Percentiles rank a stretch among this genome's conserved stretches.
Conservation (phyloP, 2,329 filamentous ascomycete species). For the Colletotrichum aenigma region DNA sequence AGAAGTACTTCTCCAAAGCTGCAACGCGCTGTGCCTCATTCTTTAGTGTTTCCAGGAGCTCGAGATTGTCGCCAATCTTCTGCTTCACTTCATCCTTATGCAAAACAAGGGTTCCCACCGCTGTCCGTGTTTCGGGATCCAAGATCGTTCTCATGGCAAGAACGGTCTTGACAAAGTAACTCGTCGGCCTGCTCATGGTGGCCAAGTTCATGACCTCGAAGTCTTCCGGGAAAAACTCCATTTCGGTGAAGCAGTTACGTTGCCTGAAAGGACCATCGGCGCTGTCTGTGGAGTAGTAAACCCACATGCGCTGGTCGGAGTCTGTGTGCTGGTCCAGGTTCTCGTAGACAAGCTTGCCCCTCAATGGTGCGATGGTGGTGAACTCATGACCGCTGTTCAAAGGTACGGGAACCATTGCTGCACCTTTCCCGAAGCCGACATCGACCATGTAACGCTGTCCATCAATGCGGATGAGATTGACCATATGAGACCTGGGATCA, state of each 20-base stretch:
- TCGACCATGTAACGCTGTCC: slow-evolving; percentile 56
- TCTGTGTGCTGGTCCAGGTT: slow-evolving; percentile 35
- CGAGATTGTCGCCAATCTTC: slow-evolving; percentile 38
- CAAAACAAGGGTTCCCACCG: slow-evolving; percentile 47
- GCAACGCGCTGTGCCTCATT: slow-evolving; percentile 53
- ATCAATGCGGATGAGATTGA: slow-evolving; percentile 61
- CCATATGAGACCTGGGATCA: slow-evolving; percentile 58
- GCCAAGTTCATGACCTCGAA: slow-evolving; percentile 51
- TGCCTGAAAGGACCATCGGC: slow-evolving; percentile 41
- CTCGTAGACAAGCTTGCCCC: slow-evolving; percentile 47
- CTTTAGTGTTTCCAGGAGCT: slow-evolving; percentile 45
- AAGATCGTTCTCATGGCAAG: slow-evolving; percentile 36
- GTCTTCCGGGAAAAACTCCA: slow-evolving; percentile 50
- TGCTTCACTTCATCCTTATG: slow-evolving; percentile 48
- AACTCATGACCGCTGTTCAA: slow-evolving; percentile 28
- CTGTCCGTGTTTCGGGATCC: slow-evolving; percentile 15
- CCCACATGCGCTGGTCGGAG: slow-evolving; percentile 39
- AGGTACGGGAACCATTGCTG: slow-evolving; percentile 33
- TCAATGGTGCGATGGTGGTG: slow-evolving; percentile 45
- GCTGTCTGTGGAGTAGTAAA: slow-evolving; percentile 36
- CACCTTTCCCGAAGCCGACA: slow-evolving; percentile 63
- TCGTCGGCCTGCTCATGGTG: slow-evolving; percentile 35
- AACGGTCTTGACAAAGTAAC: slow-evolving; percentile 41
- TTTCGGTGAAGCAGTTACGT: slow-evolving; percentile 56
- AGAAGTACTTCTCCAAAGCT: slow-evolving; percentile 55